Conservation (phyloP, 805 yeast genomes). For the Sungouiella blattae region DNA sequence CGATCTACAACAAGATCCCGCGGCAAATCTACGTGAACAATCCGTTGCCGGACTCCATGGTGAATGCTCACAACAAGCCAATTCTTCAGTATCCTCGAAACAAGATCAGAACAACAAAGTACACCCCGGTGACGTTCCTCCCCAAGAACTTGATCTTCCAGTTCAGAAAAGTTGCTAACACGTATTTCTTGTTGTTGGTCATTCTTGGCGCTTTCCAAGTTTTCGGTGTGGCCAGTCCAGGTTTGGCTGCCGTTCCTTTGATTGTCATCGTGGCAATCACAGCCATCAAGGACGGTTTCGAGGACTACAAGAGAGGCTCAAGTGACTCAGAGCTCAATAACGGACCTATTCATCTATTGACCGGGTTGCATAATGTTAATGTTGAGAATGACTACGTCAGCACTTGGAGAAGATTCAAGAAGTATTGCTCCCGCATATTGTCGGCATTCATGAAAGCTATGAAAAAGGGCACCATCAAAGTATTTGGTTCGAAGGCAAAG, state of each 20-base stretch:
- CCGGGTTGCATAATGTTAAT: constrained; percentile 56
- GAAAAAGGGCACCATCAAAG: constrained; percentile 17
- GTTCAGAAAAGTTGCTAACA: constrained; percentile 76
- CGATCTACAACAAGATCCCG: constrained; percentile 36
- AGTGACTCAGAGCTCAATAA: constrained; percentile 73
- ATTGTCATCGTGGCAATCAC: constrained; percentile 74
- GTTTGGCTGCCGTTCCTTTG: constrained; percentile 70
- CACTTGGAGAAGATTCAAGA: constrained; percentile 68
- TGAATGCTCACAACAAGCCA: constrained; percentile 56
- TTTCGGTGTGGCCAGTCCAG: constrained; percentile 81
- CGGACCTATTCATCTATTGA: constrained; percentile 54
- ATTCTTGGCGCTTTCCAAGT: constrained; percentile 76
- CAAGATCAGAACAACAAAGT: constrained; percentile 92
- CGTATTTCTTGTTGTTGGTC: constrained; percentile 76
- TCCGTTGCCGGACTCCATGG: constrained; percentile 43
- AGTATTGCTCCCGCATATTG: constrained; percentile 42
- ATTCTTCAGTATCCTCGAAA: constrained; percentile 69
- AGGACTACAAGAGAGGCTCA: constrained; percentile 72
- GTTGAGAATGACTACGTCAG: constrained; percentile 52
- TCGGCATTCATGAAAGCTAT: constrained; percentile 15
- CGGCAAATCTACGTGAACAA: constrained; percentile 49
- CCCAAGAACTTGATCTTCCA: constrained; percentile 82
- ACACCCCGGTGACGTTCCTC: constrained; percentile 83
- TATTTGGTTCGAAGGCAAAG: constrained; percentile 23
- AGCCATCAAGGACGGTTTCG: constrained; percentile 76